These are phyloP conservation scores for Forsythia viridissima DNA, from an alignment of 257 asterid species.

Conservation along the genomic window DNA sequence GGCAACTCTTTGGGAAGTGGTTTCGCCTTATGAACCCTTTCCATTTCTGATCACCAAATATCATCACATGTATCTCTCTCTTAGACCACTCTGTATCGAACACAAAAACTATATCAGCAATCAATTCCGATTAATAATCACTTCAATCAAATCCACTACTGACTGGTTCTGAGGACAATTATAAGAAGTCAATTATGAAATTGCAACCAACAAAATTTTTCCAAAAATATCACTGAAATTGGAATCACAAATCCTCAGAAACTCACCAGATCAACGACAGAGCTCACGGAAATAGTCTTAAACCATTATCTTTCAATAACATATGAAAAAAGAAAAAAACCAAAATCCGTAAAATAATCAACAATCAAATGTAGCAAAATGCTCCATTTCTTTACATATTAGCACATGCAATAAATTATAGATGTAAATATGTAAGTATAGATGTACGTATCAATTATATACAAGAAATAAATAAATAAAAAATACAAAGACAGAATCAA, in stretches of 20 bases:
- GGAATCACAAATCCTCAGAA: neutral
- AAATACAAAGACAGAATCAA: neutral
- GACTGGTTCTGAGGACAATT: neutral
- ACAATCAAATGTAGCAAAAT: neutral
- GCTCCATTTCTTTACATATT: neutral
- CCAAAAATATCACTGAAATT: neutral
- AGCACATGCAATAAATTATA: neutral
- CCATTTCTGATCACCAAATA: conserved; percentile 55
- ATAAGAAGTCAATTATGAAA: neutral
- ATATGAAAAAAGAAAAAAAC: neutral
- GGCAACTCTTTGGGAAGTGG: conserved; percentile 55
- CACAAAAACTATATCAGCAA: conserved; percentile 9
- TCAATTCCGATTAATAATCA: neutral
- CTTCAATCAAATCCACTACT: conserved; percentile 4
- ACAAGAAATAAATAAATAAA: neutral
- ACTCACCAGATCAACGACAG: neutral
- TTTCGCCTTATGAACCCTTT: conserved; percentile 56
- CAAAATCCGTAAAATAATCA: neutral
- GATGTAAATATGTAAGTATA: neutral
- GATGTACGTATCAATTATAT: neutral
- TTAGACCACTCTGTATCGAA: conserved; percentile 30
- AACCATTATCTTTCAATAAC: neutral
- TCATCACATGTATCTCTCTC: conserved; percentile 49
- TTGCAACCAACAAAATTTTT: neutral
- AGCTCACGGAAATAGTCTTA: neutral